Base-by-base conservation (phyloP, 75 land plant species). In the Sequoia sempervirens region DNA sequence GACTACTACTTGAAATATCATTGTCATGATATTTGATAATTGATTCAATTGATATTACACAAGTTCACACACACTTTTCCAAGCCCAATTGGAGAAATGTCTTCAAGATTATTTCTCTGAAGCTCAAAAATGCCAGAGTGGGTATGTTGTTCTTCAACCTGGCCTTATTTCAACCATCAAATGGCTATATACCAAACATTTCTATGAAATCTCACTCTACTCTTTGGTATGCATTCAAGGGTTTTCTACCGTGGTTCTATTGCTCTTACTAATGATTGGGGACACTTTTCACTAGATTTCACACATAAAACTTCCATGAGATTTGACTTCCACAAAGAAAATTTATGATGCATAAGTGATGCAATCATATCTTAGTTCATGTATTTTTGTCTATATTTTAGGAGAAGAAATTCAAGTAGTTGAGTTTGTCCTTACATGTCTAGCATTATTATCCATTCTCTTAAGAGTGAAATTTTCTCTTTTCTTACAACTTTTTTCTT, bases 41-140 rank as follows among this genome's bases (percentile, higher is more conserved):
- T 47, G 38, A 23, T 36, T 83, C 66, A 15, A 30, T 34, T 54
- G 80, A 36, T 28, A 4, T 26, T 47, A 75, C 30, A 20, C 85
- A 93, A 93, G 95, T 91, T 9, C 26, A 91, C 38, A 92, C 95
- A 46, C 98, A 96, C 87, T 94, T 96, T 87, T 96, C 96, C 72
- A 87, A 91, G 83, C 96, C 96, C n/a, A 93, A 93, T 46, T 95
- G 96, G 96, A 91, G 89, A 75, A 89, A 88, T 34, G 96, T 95
- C 40, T 91, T 90, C 82, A 85, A 86, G 74, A 81, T 81, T 36
- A 85, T 88, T 79, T 85, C 91, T 17, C 80, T 86, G 72, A 84
- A 61, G 79, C 91, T 88, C 86, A 89, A 86, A 40, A 85, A 89
- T 46, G 69, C 85, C 30, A 82, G 85, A 20, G 85, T 90, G 28